Conservation (phyloP, 208 protist genomes). For the Trypanosoma rangeli region DNA sequence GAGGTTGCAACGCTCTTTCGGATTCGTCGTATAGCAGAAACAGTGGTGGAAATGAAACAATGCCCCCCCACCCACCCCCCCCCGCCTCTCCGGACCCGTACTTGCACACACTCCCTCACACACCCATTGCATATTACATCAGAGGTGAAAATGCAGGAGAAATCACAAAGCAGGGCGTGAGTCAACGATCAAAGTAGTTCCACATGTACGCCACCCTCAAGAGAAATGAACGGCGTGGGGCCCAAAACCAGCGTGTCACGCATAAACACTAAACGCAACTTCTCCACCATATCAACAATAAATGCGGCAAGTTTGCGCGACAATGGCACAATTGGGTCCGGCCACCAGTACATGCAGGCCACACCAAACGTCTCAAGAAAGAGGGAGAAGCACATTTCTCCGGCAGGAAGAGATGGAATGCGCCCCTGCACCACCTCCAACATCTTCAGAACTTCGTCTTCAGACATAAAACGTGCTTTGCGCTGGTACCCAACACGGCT, state of each 20-base stretch:
- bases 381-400: conserved; percentile 68
- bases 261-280: conserved; percentile 50
- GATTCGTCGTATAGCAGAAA: conserved; percentile 62
- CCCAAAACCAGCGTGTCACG: conserved; percentile 68
- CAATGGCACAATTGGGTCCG: conserved; percentile 62
- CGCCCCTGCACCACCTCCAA: conserved; percentile 24
- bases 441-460: conserved; percentile 37
- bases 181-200: conserved; percentile 5
- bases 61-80: too few relatives aligned
- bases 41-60: too few relatives aligned
- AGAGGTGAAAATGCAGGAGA: too few relatives aligned
- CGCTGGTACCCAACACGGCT: conserved; percentile 3
- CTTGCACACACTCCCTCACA: neutral
- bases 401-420: conserved; percentile 17
- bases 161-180: neutral
- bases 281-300: conserved; percentile 48
- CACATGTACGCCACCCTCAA: conserved; percentile 50
- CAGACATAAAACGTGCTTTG: conserved; percentile 43
- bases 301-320: conserved; percentile 78
- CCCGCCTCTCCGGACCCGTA: neutral
- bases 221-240: conserved; percentile 41
- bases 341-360: conserved; percentile 73
- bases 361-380: conserved; percentile 66
- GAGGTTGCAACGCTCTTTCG: too few relatives aligned
- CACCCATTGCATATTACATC: conserved; percentile 1